Conservation (phyloP, 495 filamentous ascomycete genomes). For the Parmelia sp. region DNA sequence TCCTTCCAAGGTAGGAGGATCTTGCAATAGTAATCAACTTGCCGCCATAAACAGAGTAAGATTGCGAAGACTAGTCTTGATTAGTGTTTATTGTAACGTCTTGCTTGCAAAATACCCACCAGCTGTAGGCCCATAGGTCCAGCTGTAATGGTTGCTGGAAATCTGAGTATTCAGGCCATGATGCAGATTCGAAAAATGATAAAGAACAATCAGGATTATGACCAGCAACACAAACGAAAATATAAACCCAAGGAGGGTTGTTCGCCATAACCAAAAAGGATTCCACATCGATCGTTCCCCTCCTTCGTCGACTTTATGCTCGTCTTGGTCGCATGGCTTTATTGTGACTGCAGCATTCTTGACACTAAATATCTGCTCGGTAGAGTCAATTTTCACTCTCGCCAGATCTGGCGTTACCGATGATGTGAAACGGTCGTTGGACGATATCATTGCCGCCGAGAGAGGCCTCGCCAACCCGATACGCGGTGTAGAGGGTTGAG, state of each 20-base stretch:
- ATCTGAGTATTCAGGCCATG: neutral
- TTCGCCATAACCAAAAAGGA: constrained; percentile 3
- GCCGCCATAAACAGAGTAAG: constrained; percentile 1
- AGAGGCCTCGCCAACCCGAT: neutral
- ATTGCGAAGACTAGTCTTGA: neutral
- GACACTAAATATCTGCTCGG: neutral
- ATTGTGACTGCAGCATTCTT: neutral
- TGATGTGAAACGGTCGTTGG: constrained; percentile 1
- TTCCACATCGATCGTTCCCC: neutral
- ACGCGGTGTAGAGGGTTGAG: neutral
- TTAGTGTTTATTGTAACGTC: neutral
- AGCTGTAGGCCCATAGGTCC: neutral
- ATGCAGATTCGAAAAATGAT: neutral
- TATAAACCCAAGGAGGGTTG: neutral
- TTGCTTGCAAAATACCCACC: neutral
- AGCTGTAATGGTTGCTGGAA: neutral
- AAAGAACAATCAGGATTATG: neutral
- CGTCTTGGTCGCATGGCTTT: neutral
- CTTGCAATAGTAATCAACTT: constrained; percentile 1
- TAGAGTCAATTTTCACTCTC: neutral
- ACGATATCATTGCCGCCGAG: neutral
- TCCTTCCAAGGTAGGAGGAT: constrained; percentile 1
- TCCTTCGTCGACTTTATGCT: neutral
- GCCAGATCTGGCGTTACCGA: neutral
- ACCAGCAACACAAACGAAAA: neutral